Evolutionary conservation across 371 early-diverging fungal species (phyloP).

Genomic region (Lichtheimia ornata): DNA sequence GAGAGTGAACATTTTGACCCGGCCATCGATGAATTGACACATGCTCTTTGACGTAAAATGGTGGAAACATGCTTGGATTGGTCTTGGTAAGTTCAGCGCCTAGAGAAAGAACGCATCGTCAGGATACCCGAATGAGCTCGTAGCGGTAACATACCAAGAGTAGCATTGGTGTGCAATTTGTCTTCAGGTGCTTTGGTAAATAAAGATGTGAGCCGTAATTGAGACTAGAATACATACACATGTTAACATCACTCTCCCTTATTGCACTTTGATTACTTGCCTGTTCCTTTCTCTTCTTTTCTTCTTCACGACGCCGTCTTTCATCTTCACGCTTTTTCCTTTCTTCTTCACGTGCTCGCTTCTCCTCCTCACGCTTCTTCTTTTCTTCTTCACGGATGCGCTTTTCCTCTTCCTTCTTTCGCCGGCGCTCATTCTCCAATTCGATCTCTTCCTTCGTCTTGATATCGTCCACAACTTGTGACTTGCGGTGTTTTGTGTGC

Average conservation of each 20-base stretch:
- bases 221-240: slow-evolving; percentile 22
- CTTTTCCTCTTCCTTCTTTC: slow-evolving; percentile 24
- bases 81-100: slow-evolving; percentile 4
- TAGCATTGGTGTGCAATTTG: slow-evolving; percentile 1
- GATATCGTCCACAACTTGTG: slow-evolving; percentile 13
- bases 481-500: slow-evolving; percentile 18
- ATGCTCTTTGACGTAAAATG: slow-evolving; percentile 66
- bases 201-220: slow-evolving; percentile 44
- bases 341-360: slow-evolving; percentile 43
- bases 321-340: slow-evolving; percentile 39
- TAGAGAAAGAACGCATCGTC: background rate
- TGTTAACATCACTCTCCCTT: background rate
- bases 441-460: slow-evolving; percentile 24
- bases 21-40: slow-evolving; percentile 47
- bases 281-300: slow-evolving; percentile 41
- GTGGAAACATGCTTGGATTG: slow-evolving; percentile 56
- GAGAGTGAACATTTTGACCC: slow-evolving; percentile 21
- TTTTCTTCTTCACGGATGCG: slow-evolving; percentile 18
- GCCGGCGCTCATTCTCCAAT: slow-evolving; percentile 20
- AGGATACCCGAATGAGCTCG: background rate
- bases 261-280: slow-evolving; percentile 25
- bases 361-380: slow-evolving; percentile 17
- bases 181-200: slow-evolving; percentile 37
- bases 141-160: background rate
- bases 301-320: slow-evolving; percentile 38